Conservation (phyloP, 2,329 filamentous ascomycete species). For the Conoideocrella luteorostrata region DNA sequence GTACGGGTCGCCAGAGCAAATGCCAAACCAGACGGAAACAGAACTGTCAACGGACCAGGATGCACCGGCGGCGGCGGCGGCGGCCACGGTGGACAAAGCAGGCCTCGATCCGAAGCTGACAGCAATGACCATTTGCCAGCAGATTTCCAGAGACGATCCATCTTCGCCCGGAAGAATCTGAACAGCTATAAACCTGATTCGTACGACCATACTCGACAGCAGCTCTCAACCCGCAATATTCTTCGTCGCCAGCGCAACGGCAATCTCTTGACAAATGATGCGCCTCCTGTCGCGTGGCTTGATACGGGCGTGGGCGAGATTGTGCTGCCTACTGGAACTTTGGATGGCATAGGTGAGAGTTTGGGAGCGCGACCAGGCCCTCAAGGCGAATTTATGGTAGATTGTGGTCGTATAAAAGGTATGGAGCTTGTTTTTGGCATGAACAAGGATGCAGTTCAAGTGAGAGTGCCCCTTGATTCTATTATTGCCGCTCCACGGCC, state of each 20-base stretch:
- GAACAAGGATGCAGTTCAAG: constrained; percentile 3
- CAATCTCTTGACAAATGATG: background rate
- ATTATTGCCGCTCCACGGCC: background rate
- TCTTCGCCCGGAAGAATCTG: background rate
- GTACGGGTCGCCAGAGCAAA: background rate
- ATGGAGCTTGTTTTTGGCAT: constrained; percentile 4
- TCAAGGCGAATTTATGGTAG: background rate
- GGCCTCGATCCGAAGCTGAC: background rate
- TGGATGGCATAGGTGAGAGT: background rate
- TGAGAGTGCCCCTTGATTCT: constrained; percentile 4
- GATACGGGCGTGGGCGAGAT: background rate
- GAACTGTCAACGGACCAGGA: background rate
- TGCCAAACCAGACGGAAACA: background rate
- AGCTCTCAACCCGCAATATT: background rate
- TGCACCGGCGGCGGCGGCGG: too few relatives aligned
- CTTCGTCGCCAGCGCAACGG: background rate
- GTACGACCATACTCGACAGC: background rate
- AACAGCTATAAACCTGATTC: background rate
- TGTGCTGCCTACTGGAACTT: background rate
- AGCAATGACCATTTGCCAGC: background rate
- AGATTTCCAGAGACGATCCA: background rate
- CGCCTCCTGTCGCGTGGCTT: background rate
- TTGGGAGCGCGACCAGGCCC: background rate
- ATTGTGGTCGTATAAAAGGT: background rate
- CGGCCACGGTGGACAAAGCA: background rate